phyloP scores from a whole-genome alignment of 352 stramenopile genomes.

The Hyaloperonospora brassicae region DNA sequence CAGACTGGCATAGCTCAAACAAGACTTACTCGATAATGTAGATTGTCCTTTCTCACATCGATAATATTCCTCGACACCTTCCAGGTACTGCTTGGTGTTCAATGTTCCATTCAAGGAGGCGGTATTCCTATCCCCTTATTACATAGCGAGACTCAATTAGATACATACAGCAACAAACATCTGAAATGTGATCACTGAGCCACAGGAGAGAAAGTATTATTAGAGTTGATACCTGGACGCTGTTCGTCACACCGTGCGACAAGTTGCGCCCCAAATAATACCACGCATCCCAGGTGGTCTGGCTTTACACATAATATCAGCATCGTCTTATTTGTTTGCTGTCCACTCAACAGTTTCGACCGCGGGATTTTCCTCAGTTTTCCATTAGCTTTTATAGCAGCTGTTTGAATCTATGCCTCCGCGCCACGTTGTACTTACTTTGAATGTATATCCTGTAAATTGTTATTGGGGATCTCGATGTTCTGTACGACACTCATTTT shows the following conservation, averaged over 20 bases:
- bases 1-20: not conserved
- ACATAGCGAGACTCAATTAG: too few species aligned
- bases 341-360: not conserved
- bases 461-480: not conserved
- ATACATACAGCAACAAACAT: not conserved
- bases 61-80: not conserved
- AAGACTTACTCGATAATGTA: not conserved
- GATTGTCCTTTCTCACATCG: not conserved
- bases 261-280: slow-evolving; percentile 2
- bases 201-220: slow-evolving; percentile 6
- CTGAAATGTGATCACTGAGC: slow-evolving; percentile 7
- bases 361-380: not conserved
- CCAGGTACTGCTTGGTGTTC: not conserved
- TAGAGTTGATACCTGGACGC: slow-evolving; percentile 9
- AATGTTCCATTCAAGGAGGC: slow-evolving; percentile 1
- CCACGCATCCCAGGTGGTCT: slow-evolving; percentile 1
- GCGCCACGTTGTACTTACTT: slow-evolving; percentile 1
- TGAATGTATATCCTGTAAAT: not conserved
- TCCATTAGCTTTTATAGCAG: not conserved
- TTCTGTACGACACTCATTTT: too few species aligned
- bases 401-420: slow-evolving; percentile 3
- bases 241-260: slow-evolving; percentile 7
- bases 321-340: slow-evolving; percentile 7
- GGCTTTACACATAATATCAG: slow-evolving; percentile 8
- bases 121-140: not conserved